Conservation (phyloP, 1,139 yeast species). For the Blastobotrys ciferrii region DNA sequence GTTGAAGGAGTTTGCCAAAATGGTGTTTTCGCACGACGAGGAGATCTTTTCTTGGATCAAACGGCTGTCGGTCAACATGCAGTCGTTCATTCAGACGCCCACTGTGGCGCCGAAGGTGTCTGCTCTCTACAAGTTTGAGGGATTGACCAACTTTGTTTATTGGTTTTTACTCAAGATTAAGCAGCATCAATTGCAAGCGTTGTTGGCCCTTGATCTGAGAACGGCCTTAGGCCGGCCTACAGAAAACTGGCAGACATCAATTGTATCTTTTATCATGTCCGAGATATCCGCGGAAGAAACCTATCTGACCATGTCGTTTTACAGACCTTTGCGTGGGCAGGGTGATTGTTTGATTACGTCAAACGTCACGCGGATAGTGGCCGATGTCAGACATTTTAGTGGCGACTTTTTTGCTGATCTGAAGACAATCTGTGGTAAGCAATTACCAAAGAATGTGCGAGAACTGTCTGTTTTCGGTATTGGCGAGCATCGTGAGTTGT, state of each 20-base stretch:
- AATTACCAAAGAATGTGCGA: neutral
- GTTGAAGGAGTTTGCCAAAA: neutral
- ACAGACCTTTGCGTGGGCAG: neutral
- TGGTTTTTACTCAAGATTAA: neutral
- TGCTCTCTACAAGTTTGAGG: neutral
- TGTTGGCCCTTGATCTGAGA: neutral
- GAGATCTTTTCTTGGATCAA: neutral
- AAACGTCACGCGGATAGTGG: neutral
- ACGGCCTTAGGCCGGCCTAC: neutral
- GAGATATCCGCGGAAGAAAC: neutral
- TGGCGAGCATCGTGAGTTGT: constrained; percentile 2
- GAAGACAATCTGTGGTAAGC: neutral
- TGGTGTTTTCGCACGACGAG: neutral
- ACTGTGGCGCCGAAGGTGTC: neutral
- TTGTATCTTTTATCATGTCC: neutral
- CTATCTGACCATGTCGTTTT: constrained; percentile 1
- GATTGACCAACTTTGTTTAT: constrained; percentile 1
- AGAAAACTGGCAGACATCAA: neutral
- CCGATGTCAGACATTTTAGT: constrained; percentile 1
- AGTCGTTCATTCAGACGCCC: constrained; percentile 1
- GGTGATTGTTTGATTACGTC: neutral
- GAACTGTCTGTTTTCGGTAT: neutral
- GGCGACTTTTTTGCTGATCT: constrained; percentile 1
- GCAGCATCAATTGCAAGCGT: neutral
- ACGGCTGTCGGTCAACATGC: neutral